Evolutionary conservation across 441 rosid species (phyloP).

Genomic region (Populus hybrid): DNA sequence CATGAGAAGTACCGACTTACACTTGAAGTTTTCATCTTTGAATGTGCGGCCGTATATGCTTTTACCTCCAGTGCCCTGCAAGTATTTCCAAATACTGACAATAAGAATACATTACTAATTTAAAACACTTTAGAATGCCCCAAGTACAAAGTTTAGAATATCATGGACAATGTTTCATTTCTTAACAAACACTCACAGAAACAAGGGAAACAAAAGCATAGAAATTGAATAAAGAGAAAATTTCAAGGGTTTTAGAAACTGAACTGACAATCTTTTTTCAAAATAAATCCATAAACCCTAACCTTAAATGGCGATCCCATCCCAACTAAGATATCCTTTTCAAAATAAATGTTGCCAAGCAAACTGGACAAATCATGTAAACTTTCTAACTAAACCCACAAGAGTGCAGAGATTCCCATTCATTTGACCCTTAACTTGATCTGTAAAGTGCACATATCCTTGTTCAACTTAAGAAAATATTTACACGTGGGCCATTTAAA

Average conservation of each 20-base stretch:
- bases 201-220: neutral
- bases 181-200: neutral
- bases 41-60: conserved; percentile 96
- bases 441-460: neutral
- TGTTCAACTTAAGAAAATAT: neutral
- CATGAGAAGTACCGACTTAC: conserved; percentile 50
- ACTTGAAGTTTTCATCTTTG: conserved; percentile 93
- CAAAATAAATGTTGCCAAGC: neutral
- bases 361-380: neutral
- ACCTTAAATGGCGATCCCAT: neutral
- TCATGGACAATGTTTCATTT: neutral
- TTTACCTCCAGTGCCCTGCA: conserved; percentile 99
- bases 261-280: neutral
- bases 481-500: neutral
- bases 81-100: neutral
- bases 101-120: neutral
- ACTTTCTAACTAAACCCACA: neutral
- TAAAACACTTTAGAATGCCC: neutral
- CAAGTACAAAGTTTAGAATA: neutral
- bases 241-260: neutral
- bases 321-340: neutral
- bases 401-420: neutral
- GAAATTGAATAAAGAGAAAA: neutral
- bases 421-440: neutral
- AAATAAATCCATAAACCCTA: neutral